Evolutionary conservation across 2,329 filamentous ascomycete species (phyloP).

Genomic region (Iodosphaeria phyllophila): DNA sequence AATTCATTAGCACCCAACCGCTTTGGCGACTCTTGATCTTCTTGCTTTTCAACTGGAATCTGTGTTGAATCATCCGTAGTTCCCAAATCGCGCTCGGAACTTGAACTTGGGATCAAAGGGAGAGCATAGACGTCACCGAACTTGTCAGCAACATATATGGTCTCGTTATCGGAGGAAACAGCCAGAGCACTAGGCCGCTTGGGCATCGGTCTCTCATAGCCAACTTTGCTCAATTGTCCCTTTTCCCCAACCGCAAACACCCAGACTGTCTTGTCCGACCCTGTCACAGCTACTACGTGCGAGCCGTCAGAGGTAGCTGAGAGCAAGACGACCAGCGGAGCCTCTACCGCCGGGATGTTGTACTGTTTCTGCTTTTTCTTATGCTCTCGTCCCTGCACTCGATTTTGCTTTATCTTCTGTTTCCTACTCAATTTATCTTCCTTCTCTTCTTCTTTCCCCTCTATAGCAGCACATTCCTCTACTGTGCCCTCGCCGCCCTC

Average conservation of each 20-base stretch:
- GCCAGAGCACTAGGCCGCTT: conserved; percentile 70
- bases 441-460: conserved; percentile 5
- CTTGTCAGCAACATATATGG: conserved; percentile 77
- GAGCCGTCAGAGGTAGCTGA: conserved; percentile 41
- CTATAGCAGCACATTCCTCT: conserved; percentile 4
- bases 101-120: conserved; percentile 48
- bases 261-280: conserved; percentile 81
- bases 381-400: conserved; percentile 7
- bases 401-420: conserved; percentile 18
- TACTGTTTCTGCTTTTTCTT: conserved; percentile 22
- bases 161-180: conserved; percentile 48
- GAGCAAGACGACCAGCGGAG: conserved; percentile 54
- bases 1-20: conserved; percentile 36
- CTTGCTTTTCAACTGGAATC: too few relatives aligned
- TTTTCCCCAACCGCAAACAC: conserved; percentile 52
- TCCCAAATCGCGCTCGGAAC: too few relatives aligned
- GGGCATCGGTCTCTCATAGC: conserved; percentile 58
- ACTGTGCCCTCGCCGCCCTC: conserved; percentile 1
- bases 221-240: conserved; percentile 46
- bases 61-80: too few relatives aligned
- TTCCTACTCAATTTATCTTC: conserved; percentile 4
- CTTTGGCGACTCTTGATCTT: too few relatives aligned
- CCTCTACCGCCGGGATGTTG: too few relatives aligned
- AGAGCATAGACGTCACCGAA: conserved; percentile 92
- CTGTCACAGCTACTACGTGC: conserved; percentile 61